phyloP scores from a whole-genome alignment of 2,329 filamentous ascomycete species.

The Mycogone perniciosa region DNA sequence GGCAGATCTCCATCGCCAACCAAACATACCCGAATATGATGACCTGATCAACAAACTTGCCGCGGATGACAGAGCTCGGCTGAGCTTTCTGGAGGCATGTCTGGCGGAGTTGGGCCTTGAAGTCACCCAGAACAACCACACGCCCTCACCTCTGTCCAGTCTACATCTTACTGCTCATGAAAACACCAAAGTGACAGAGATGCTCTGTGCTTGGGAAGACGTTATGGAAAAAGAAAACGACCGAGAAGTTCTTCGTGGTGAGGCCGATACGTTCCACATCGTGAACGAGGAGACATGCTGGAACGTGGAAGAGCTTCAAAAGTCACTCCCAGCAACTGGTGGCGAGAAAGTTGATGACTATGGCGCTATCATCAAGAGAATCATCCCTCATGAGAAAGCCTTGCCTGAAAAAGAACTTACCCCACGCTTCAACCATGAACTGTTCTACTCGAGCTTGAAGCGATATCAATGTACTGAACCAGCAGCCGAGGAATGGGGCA shows the following conservation, averaged over 20 bases:
- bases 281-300: slow-evolving; percentile 59
- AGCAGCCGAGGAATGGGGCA: slow-evolving; percentile 64
- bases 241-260: slow-evolving; percentile 68
- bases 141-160: slow-evolving; percentile 71
- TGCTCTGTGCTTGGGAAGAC: slow-evolving; percentile 61
- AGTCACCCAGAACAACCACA: slow-evolving; percentile 61
- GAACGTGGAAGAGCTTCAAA: slow-evolving; percentile 49
- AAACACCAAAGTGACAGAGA: slow-evolving; percentile 56
- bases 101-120: slow-evolving; percentile 76
- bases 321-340: slow-evolving; percentile 38
- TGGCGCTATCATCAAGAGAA: slow-evolving; percentile 62
- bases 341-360: slow-evolving; percentile 63
- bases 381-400: slow-evolving; percentile 63
- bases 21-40: slow-evolving; percentile 61
- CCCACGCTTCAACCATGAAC: slow-evolving; percentile 77
- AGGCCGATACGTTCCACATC: slow-evolving; percentile 76
- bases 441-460: slow-evolving; percentile 67
- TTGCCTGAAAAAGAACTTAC: slow-evolving; percentile 68
- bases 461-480: slow-evolving; percentile 55
- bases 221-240: slow-evolving; percentile 59
- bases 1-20: slow-evolving; percentile 64
- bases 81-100: slow-evolving; percentile 71
- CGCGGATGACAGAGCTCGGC: slow-evolving; percentile 62
- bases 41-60: slow-evolving; percentile 61
- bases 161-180: slow-evolving; percentile 73